Evolutionary conservation across 192 early-diverging fungal species (phyloP), one percentile per base, ranked within the genome.

Genomic region (Lunasporangiospora selenospora): DNA sequence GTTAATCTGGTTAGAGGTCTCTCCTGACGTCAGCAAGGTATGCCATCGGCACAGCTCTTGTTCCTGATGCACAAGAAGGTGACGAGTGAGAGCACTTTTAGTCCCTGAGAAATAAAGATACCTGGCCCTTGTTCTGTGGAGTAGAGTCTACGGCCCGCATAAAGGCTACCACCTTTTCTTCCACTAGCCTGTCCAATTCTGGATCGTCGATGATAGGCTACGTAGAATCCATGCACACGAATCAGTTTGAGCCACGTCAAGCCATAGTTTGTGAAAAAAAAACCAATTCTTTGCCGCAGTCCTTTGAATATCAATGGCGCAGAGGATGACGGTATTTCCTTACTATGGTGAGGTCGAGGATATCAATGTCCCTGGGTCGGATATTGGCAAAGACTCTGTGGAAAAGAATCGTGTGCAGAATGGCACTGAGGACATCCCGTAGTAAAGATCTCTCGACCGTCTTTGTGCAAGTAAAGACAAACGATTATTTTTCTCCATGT

Each of bases 331-430:
- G 16, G 29, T 18, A 43, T 37, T 16, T 13, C 39, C 78, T 56
- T 73, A 87, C 85, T 27, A 83, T 80, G 23, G 84, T 82, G 9
- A 80, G 61, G 40, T 85, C 81, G 32, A 87, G 65, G 40, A 85
- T 67, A 36, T 76, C 67, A 19, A 83, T 66, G 53, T 87, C 85
- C 31, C 66, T 69, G 18, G 85, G 85, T 24, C 59, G 77, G 51
- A 87, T 67, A 43, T 77, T 87, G 26, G 73, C 64, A 46, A 86
- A 76, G 18, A 86, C 58, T 26, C 85, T 58, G 80, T 87, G 85
- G 52, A 87, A 87, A 45, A 85, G 78, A 31, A 87, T 84, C 3
- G 85, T 80, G 53, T 87, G 85, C 6, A 87, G 55, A 16, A 87
- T 53, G 24, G 82, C 84, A 7, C 55, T 59, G 37, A 73, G 60